Evolutionary conservation across 2,329 filamentous ascomycete genomes (phyloP).

Genomic region (Aspergillus brasiliensis): DNA sequence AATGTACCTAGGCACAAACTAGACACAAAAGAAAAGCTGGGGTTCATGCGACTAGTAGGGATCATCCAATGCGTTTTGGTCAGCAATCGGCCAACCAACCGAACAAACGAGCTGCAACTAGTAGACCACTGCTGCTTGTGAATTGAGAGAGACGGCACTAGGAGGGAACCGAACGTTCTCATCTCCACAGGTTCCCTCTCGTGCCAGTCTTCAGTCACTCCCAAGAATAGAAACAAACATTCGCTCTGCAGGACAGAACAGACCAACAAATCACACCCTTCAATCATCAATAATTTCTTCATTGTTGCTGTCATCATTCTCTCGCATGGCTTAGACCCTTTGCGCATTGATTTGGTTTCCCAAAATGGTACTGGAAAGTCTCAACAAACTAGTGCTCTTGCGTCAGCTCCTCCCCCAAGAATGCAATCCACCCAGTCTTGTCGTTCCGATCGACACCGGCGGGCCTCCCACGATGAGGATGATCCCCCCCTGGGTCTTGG

Average conservation of each 20-base stretch:
- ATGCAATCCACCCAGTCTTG: not conserved
- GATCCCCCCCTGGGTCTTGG: not conserved
- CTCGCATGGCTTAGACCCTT: not conserved
- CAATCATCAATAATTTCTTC: not conserved
- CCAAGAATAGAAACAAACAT: not conserved
- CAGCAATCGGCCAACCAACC: not conserved
- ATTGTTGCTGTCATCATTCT: not conserved
- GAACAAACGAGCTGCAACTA: not conserved
- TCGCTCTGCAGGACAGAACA: too few relatives aligned
- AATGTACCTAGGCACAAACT: not conserved
- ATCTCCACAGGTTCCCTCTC: not conserved
- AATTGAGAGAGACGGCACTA: not conserved
- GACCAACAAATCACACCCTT: not conserved
- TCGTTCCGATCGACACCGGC: constrained; percentile 5
- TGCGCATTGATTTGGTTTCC: not conserved
- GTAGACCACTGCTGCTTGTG: not conserved
- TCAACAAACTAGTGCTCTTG: not conserved
- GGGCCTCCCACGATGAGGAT: not conserved
- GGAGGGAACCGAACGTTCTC: not conserved
- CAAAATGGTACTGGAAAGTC: too few relatives aligned
- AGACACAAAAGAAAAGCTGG: not conserved
- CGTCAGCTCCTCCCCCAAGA: constrained; percentile 2
- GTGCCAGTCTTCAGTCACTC: not conserved
- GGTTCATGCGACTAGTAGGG: constrained; percentile 2
- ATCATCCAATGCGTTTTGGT: not conserved